phyloP scores from a whole-genome alignment of 2,329 filamentous ascomycete genomes.

The Pleurostoma richardsiae region DNA sequence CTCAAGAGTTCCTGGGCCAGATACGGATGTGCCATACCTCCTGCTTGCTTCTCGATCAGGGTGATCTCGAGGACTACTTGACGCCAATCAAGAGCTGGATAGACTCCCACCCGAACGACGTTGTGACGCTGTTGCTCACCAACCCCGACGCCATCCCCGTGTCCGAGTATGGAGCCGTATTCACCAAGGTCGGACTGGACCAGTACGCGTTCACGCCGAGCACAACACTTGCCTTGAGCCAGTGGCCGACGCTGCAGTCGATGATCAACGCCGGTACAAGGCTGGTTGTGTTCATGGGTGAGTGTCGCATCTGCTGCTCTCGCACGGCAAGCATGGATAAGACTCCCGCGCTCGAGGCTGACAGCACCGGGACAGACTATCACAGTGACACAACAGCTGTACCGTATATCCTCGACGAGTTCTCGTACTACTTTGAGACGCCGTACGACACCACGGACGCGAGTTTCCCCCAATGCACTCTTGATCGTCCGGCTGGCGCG shows the following conservation, averaged over 20 bases:
- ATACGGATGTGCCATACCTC: constrained; percentile 62
- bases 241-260: constrained; percentile 65
- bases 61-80: constrained; percentile 51
- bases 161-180: constrained; percentile 47
- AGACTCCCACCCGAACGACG: constrained; percentile 51
- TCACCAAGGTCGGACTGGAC: constrained; percentile 49
- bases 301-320: constrained; percentile 5
- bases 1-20: constrained; percentile 44
- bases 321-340: no score
- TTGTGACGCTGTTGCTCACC: constrained; percentile 58
- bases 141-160: constrained; percentile 56
- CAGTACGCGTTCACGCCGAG: constrained; percentile 51
- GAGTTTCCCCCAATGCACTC: constrained; percentile 58
- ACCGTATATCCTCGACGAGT: constrained; percentile 62
- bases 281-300: constrained; percentile 67
- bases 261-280: constrained; percentile 60
- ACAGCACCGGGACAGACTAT: constrained; percentile 49
- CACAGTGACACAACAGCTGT: constrained; percentile 40
- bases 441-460: constrained; percentile 58
- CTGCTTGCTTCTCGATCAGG: constrained; percentile 55
- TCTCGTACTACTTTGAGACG: constrained; percentile 58
- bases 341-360: constrained; percentile 4
- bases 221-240: constrained; percentile 31
- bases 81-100: constrained; percentile 55
- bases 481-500: constrained; percentile 53